Evolutionary conservation across 1,284 basidiomycete genomes (phyloP).

Genomic region (Wallemia hederae): DNA sequence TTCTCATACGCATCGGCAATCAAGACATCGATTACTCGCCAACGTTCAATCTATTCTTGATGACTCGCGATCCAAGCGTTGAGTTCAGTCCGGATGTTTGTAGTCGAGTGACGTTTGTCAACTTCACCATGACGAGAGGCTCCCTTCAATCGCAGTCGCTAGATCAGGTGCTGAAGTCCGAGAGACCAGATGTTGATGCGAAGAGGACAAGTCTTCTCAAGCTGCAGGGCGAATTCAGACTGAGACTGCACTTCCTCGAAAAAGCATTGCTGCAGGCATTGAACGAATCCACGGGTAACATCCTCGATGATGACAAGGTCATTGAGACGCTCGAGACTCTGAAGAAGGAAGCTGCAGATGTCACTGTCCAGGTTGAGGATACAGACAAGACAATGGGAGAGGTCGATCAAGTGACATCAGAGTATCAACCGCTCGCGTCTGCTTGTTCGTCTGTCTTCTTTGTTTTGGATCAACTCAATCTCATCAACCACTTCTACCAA

Average conservation of each 20-base stretch:
- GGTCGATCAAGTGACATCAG: conserved; percentile 77
- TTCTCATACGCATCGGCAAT: conserved; percentile 86
- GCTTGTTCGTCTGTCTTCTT: conserved; percentile 95
- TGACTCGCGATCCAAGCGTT: conserved; percentile 84
- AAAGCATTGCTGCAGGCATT: conserved; percentile 77
- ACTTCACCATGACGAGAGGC: conserved; percentile 97
- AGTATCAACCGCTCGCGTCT: conserved; percentile 81
- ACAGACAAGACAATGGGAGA: conserved; percentile 87
- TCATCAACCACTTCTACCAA: conserved; percentile 94
- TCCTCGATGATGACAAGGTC: conserved; percentile 96
- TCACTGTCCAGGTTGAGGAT: conserved; percentile 88
- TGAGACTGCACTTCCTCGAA: conserved; percentile 73
- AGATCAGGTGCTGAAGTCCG: conserved; percentile 86
- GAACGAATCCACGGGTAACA: conserved; percentile 89
- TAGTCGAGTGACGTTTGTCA: conserved; percentile 95
- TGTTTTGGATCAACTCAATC: conserved; percentile 73
- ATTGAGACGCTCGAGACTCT: conserved; percentile 89
- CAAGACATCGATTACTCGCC: conserved; percentile 99
- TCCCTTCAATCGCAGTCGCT: conserved; percentile 94
- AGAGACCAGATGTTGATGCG: conserved; percentile 83
- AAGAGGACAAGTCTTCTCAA: conserved; percentile 97
- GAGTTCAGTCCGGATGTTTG: conserved; percentile 97
- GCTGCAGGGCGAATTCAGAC: conserved; percentile 87
- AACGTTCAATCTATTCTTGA: conserved; percentile 95
- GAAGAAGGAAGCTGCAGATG: conserved; percentile 88